Base-by-base conservation (phyloP, 495 filamentous ascomycete genomes). In the Neohortaea acidophila region DNA sequence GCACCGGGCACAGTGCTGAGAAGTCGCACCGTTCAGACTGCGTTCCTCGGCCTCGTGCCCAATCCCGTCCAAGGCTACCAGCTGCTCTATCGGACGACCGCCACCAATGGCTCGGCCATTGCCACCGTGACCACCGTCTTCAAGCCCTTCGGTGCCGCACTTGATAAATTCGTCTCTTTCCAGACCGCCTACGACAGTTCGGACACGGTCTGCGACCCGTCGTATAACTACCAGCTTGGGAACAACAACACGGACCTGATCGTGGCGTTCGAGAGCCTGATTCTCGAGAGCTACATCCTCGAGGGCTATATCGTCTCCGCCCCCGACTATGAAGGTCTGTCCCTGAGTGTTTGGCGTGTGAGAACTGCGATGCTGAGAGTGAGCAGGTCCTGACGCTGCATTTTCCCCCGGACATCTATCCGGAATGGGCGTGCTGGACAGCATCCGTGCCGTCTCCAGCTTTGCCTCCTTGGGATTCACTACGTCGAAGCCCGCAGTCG, bases 271-370 rank as follows among this genome's bases (percentile, higher is more conserved):
- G 39, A 41, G 20, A 4, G 7, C 3, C 29, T 41, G 3, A 3
- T 35, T 10, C 19, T 41, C 4, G 8, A 41, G 21, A 17, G 20
- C 4, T 35, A 33, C 20, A 10, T 41, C 6, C 4, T 9, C 8
- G 15, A 21, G 3, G 40, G 40, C 23, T 43, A 43, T 24, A 43
- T 43, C n/a, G 40, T 43, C 23, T 15, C 40, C 5, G 14, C 40
- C 4, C 17, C 40, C 22, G 40, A 43, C 19, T 43, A 43, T 20
- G 40, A 43, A 37, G 40, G 40, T n/a, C n/a, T n/a, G n/a, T n/a
- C n/a, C n/a, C n/a, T n/a, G n/a, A n/a, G n/a, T n/a, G n/a, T n/a
- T n/a, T n/a, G n/a, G n/a, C n/a, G n/a, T n/a, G n/a, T n/a, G n/a
- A n/a, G n/a, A n/a, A n/a, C n/a, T n/a, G n/a, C n/a, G n/a, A n/a